Evolutionary conservation across 2,329 filamentous ascomycete species (phyloP).

Genomic region (Talaromyces sp.): DNA sequence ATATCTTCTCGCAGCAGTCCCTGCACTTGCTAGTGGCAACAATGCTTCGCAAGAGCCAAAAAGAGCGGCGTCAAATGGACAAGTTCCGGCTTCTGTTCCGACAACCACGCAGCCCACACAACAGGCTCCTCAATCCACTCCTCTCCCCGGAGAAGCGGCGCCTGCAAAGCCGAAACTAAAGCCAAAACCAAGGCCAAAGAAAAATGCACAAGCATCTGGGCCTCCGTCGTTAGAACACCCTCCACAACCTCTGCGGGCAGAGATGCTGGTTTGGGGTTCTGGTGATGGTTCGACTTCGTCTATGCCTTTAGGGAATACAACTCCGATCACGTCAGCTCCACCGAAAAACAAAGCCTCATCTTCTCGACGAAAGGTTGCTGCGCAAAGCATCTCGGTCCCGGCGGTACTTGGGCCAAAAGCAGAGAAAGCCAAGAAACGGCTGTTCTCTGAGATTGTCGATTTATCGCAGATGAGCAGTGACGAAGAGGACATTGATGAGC

Average conservation of each 20-base stretch:
- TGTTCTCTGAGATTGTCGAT: conserved; percentile 50
- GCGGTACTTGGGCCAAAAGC: conserved; percentile 40
- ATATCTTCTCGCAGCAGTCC: conserved; percentile 34
- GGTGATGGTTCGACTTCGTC: not conserved
- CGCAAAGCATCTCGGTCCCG: not conserved
- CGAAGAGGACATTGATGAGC: conserved; percentile 4
- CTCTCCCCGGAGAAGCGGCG: not conserved
- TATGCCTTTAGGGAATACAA: not conserved
- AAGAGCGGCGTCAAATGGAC: not conserved
- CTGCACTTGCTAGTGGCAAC: conserved; percentile 15
- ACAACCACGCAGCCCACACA: not conserved
- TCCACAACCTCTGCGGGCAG: not conserved
- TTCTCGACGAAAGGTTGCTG: not conserved
- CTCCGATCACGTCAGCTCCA: not conserved
- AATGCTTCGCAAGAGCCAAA: conserved; percentile 5
- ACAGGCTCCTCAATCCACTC: not conserved
- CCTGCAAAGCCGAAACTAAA: not conserved
- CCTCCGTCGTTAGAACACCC: not conserved
- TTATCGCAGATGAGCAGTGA: conserved; percentile 37
- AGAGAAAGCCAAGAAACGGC: conserved; percentile 50
- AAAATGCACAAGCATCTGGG: not conserved
- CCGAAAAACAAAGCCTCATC: not conserved
- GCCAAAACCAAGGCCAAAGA: not conserved
- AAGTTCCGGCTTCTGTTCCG: not conserved
- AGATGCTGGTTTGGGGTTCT: not conserved